A percentile compares a stretch with the other conserved stretches of the same genome.
Conservation (phyloP, 768 basidiomycete species). For the Cyclocybe aegerita region DNA sequence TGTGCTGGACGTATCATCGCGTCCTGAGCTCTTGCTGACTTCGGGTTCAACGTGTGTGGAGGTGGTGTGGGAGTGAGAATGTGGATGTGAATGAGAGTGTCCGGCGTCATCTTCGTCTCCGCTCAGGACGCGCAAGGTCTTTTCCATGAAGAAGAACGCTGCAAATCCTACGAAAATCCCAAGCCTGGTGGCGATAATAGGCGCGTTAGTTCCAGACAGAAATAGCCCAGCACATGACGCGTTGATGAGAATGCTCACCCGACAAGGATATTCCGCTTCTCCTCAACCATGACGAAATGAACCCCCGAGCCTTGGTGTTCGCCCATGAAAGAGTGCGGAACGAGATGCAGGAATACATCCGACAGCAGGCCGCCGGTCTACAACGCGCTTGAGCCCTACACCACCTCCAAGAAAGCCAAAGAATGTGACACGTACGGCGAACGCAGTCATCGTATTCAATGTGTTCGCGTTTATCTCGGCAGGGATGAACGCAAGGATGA, state of each 20-base stretch:
- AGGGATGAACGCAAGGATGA: conserved; percentile 93
- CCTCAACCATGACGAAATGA: conserved; percentile 82
- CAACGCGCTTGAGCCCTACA: conserved; percentile 4
- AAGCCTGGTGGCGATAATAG: conserved; percentile 40
- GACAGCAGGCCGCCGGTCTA: conserved; percentile 90
- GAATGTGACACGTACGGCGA: conserved; percentile 59
- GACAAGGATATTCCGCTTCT: conserved; percentile 87
- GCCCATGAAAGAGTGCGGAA: conserved; percentile 91
- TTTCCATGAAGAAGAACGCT: conserved; percentile 92
- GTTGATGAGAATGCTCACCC: conserved; percentile 50
- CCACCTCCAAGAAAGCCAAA: conserved; percentile 13
- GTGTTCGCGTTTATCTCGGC: conserved; percentile 82
- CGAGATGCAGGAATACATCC: conserved; percentile 89
- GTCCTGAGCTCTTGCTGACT: conserved; percentile 45
- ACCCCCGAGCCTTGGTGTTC: conserved; percentile 74
- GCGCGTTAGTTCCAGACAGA: neutral
- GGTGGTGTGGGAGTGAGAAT: conserved; percentile 32
- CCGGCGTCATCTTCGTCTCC: conserved; percentile 56
- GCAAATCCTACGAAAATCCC: conserved; percentile 87
- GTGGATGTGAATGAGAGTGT: conserved; percentile 67
- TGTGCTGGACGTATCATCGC: conserved; percentile 31
- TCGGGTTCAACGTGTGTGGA: conserved; percentile 25
- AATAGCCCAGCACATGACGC: too few relatives aligned
- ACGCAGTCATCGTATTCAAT: conserved; percentile 92
- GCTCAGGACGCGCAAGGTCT: conserved; percentile 79